phyloP scores from a whole-genome alignment of 2,329 filamentous ascomycete genomes.

The Mycosphaerelloides madeirae region DNA sequence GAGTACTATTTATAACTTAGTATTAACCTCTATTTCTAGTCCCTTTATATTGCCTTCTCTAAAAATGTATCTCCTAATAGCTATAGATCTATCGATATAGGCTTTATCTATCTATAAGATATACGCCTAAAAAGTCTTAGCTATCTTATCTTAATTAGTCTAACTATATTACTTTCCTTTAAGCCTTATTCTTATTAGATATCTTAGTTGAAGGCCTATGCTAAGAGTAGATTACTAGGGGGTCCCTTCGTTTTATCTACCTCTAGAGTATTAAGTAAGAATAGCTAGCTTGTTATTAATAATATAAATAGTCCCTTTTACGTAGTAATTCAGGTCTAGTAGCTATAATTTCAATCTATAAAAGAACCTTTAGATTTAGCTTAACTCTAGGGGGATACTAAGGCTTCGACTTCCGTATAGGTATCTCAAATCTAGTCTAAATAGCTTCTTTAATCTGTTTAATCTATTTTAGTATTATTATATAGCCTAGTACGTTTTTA shows the following conservation, averaged over 20 bases:
- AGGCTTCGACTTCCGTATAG: too few relatives aligned
- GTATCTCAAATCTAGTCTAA: too few relatives aligned
- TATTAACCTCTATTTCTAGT: neutral
- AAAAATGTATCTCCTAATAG: neutral
- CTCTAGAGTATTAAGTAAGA: too few relatives aligned
- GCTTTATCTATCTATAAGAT: constrained; percentile 3
- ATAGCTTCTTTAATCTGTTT: too few relatives aligned
- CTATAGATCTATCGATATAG: constrained; percentile 2
- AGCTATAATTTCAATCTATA: neutral
- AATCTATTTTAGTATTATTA: too few relatives aligned
- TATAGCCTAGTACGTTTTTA: too few relatives aligned
- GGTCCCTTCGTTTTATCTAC: neutral
- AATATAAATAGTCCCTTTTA: neutral
- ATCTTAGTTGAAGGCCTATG: neutral
- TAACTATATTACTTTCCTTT: neutral
- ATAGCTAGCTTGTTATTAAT: too few relatives aligned
- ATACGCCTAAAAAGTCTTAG: neutral
- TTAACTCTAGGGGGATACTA: too few relatives aligned
- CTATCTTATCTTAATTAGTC: neutral
- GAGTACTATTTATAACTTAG: neutral
- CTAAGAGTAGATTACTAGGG: neutral
- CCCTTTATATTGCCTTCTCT: neutral
- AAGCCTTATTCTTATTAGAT: neutral
- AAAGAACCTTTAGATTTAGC: too few relatives aligned
- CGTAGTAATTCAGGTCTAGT: neutral